phyloP scores from a whole-genome alignment of 257 asterid genomes.

The Ophiorrhiza pumila region DNA sequence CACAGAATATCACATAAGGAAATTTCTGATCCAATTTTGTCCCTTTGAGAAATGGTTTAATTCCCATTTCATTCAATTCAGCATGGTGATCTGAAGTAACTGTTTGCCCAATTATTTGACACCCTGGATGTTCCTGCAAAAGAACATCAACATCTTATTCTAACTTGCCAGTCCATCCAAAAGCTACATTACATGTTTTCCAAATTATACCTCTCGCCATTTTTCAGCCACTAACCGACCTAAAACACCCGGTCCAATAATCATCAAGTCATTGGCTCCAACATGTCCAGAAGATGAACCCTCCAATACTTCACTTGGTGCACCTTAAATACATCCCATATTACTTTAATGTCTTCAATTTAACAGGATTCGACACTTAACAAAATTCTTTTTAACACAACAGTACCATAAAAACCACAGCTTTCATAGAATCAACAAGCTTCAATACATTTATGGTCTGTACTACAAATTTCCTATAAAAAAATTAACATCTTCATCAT shows the following conservation, averaged over 20 bases:
- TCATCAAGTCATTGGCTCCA: conserved; percentile 78
- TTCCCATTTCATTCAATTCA: conserved; percentile 70
- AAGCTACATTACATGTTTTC: not conserved
- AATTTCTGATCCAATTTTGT: conserved; percentile 42
- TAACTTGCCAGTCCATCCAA: not conserved
- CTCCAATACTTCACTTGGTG: conserved; percentile 41
- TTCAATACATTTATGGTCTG: not conserved
- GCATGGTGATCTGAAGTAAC: conserved; percentile 75
- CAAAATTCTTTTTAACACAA: no score
- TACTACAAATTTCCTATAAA: not conserved
- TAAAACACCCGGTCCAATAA: conserved; percentile 95
- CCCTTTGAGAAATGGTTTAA: conserved; percentile 67
- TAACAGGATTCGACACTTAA: not conserved
- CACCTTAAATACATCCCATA: conserved; percentile 43
- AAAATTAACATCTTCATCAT: not conserved
- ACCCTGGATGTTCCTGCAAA: conserved; percentile 68
- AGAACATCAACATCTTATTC: not conserved
- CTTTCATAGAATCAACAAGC: not conserved
- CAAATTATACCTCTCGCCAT: conserved; percentile 72
- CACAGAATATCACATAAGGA: conserved; percentile 89
- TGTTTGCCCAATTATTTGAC: conserved; percentile 80
- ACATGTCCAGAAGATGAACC: conserved; percentile 45
- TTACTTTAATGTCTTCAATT: not conserved
- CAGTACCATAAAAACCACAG: not conserved
- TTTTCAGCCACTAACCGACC: conserved; percentile 89